A percentile compares a stretch with the other conserved stretches of the same genome.
phyloP scores from a whole-genome alignment of 1,139 yeast genomes.

The Geotrichum phurueaensis region DNA sequence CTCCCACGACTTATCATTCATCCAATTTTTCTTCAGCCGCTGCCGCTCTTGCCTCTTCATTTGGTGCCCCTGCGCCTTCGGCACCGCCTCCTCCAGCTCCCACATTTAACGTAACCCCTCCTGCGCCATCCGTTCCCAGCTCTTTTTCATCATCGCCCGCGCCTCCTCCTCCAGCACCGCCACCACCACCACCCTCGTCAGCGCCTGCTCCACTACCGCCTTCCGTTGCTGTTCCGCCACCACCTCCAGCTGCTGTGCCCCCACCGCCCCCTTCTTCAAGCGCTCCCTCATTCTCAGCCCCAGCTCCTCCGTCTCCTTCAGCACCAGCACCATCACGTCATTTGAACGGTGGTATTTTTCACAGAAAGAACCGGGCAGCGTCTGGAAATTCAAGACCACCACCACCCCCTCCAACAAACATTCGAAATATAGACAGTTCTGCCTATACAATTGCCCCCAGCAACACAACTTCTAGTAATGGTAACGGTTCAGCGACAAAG shows the following conservation, averaged over 20 bases:
- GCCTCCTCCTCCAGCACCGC: slow-evolving; percentile 12
- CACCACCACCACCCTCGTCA: slow-evolving; percentile 28
- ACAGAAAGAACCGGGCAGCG: slow-evolving; percentile 21
- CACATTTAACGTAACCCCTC: slow-evolving; percentile 23
- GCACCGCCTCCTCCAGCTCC: slow-evolving; percentile 29
- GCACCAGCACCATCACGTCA: slow-evolving; percentile 28
- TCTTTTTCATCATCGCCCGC: slow-evolving; percentile 13
- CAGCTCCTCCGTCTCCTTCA: slow-evolving; percentile 24
- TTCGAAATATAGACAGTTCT: slow-evolving; percentile 31
- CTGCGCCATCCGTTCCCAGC: slow-evolving; percentile 22
- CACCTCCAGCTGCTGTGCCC: slow-evolving; percentile 20
- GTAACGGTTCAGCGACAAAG: slow-evolving; percentile 16
- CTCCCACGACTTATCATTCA: slow-evolving; percentile 15
- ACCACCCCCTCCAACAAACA: slow-evolving; percentile 23
- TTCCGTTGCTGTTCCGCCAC: slow-evolving; percentile 22
- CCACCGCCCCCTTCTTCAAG: slow-evolving; percentile 18
- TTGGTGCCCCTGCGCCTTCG: slow-evolving; percentile 24
- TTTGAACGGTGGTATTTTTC: slow-evolving; percentile 20
- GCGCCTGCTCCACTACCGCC: slow-evolving; percentile 23
- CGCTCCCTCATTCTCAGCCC: slow-evolving; percentile 12
- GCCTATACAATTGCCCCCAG: slow-evolving; percentile 30
- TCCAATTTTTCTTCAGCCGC: slow-evolving; percentile 17
- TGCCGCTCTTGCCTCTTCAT: slow-evolving; percentile 17
- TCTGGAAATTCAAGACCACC: slow-evolving; percentile 25
- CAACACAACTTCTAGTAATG: slow-evolving; percentile 14